These are phyloP conservation scores for Arabis alpina DNA, from an alignment of 345 rosid species.

Conservation along the genomic window DNA sequence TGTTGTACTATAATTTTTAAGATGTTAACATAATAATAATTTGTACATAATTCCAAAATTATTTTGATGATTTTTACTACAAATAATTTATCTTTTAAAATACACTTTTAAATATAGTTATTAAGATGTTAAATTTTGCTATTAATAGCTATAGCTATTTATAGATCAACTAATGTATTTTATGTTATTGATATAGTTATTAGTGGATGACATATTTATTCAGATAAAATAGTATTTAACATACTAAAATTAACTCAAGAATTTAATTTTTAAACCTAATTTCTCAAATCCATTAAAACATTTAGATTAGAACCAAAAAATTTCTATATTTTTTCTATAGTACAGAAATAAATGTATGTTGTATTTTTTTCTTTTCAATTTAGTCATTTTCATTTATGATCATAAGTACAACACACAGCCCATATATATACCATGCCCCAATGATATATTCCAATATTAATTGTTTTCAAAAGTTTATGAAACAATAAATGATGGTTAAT, in stretches of 20 bases:
- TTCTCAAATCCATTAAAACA: neutral
- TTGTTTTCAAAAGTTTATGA: neutral
- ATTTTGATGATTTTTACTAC: no score
- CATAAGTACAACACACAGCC: neutral
- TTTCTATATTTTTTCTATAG: neutral
- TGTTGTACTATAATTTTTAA: no score
- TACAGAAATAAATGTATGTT: neutral
- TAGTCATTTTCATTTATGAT: constrained; percentile 45
- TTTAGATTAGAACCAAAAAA: neutral
- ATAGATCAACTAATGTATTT: no score
- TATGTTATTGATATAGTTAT: no score
- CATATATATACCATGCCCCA: neutral
- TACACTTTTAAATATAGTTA: no score
- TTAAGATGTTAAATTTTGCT: no score
- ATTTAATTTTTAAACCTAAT: neutral
- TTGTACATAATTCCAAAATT: no score
- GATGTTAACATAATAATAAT: no score
- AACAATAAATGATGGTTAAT: neutral
- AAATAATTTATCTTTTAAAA: no score
- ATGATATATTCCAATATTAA: neutral
- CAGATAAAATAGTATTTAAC: no score
- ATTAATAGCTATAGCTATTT: no score
- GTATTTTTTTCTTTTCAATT: constrained; percentile 40
- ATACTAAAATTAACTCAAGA: neutral
- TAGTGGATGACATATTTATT: no score